phyloP scores from a whole-genome alignment of 257 asterid species.

The Penstemon davidsonii region DNA sequence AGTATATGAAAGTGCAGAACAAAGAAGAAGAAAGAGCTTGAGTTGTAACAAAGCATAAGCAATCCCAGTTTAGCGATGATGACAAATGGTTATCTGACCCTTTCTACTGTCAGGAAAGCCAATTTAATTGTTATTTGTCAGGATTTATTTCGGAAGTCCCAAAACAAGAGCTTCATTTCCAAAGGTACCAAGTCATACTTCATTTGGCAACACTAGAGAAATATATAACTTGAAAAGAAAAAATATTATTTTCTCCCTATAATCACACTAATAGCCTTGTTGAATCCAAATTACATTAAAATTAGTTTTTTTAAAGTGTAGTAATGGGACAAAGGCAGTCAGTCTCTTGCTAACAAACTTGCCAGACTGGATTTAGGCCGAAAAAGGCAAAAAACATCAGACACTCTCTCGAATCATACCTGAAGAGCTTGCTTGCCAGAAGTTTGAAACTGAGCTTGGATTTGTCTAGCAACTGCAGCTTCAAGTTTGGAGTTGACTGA shows the following conservation, averaged over 20 bases:
- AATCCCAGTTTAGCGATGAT: background rate
- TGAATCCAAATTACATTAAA: too few relatives aligned
- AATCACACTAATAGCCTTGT: too few relatives aligned
- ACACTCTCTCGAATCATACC: conserved; percentile 40
- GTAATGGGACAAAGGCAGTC: background rate
- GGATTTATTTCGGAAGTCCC: background rate
- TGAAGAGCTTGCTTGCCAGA: conserved; percentile 97
- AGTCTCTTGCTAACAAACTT: background rate
- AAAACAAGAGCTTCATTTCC: background rate
- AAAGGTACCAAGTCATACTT: too few relatives aligned
- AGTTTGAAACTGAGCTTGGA: conserved; percentile 88
- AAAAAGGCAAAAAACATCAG: background rate
- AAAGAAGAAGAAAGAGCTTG: too few relatives aligned
- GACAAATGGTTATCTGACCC: background rate
- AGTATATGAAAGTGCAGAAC: background rate
- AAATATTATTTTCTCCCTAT: too few relatives aligned
- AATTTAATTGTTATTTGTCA: background rate
- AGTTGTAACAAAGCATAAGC: too few relatives aligned
- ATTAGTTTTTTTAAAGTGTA: background rate
- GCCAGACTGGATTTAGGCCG: background rate
- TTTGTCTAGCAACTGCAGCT: conserved; percentile 75
- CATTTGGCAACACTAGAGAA: too few relatives aligned
- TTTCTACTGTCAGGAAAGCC: conserved; percentile 3
- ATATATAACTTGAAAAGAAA: too few relatives aligned
- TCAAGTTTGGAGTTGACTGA: conserved; percentile 84